Evolutionary conservation across 1,284 basidiomycete genomes (phyloP).

Genomic region (Puccinia horiana): DNA sequence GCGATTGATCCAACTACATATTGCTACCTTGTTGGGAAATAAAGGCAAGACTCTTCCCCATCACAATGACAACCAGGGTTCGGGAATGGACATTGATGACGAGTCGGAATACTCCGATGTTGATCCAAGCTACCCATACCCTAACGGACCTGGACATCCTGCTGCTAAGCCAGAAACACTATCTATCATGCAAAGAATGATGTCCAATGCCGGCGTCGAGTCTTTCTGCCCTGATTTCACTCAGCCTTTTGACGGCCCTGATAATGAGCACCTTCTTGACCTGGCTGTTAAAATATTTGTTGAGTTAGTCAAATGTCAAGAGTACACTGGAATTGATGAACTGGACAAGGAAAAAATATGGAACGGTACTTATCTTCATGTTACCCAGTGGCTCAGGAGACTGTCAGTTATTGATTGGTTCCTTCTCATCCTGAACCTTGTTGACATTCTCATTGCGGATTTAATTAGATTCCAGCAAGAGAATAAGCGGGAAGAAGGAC

Average conservation of each 20-base stretch:
- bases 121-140: constrained; percentile 34
- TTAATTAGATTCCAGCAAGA: constrained; percentile 1
- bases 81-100: constrained; percentile 7
- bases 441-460: not conserved
- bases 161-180: constrained; percentile 13
- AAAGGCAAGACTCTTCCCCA: constrained; percentile 12
- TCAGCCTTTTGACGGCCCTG: not conserved
- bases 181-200: constrained; percentile 27
- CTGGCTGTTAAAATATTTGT: constrained; percentile 24
- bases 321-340: constrained; percentile 17
- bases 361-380: constrained; percentile 4
- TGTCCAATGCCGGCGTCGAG: not conserved
- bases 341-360: not conserved
- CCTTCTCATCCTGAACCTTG: not conserved
- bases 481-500: not conserved
- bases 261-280: constrained; percentile 11
- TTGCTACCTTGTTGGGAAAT: constrained; percentile 9
- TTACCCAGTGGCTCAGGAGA: constrained; percentile 19
- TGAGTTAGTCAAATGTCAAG: constrained; percentile 7
- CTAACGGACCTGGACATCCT: constrained; percentile 26
- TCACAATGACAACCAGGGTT: not conserved
- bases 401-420: not conserved
- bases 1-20: constrained; percentile 9
- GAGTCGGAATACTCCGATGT: not conserved
- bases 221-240: constrained; percentile 31